phyloP scores from a whole-genome alignment of 257 asterid species.

The Plectranthus barbatus region DNA sequence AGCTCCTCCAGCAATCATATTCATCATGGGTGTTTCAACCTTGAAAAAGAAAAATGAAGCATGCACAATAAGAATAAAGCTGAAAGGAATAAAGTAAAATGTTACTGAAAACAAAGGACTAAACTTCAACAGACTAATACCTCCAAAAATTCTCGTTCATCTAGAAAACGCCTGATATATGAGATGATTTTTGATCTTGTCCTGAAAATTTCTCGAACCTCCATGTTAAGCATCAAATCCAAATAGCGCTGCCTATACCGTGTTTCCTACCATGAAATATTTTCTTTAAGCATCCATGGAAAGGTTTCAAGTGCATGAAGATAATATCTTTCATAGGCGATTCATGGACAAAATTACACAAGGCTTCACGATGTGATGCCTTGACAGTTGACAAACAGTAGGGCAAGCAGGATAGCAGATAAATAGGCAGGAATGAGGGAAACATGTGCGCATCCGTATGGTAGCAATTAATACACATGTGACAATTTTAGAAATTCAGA shows the following conservation, averaged over 20 bases:
- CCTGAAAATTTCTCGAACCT: slow-evolving; percentile 65
- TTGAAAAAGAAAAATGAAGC: neutral
- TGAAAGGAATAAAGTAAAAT: neutral
- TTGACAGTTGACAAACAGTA: no score
- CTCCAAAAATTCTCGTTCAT: slow-evolving; percentile 66
- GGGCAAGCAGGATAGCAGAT: no score
- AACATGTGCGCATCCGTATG: neutral
- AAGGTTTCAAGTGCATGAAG: no score
- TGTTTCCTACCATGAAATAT: slow-evolving; percentile 51
- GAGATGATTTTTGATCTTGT: slow-evolving; percentile 67
- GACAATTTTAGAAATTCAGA: no score
- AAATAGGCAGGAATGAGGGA: neutral
- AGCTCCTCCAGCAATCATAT: slow-evolving; percentile 83
- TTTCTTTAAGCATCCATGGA: neutral
- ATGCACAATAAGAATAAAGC: neutral
- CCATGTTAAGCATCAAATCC: slow-evolving; percentile 73
- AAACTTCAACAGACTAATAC: slow-evolving; percentile 1
- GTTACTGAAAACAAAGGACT: neutral
- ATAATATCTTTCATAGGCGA: no score
- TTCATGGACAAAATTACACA: no score
- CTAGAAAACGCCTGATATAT: slow-evolving; percentile 55
- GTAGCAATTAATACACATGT: neutral
- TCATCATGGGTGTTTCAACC: slow-evolving; percentile 96
- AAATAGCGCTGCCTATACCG: slow-evolving; percentile 77
- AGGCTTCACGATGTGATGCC: no score